Base-by-base conservation (phyloP, 1,284 basidiomycete genomes). In the Schizopora paradoxa region DNA sequence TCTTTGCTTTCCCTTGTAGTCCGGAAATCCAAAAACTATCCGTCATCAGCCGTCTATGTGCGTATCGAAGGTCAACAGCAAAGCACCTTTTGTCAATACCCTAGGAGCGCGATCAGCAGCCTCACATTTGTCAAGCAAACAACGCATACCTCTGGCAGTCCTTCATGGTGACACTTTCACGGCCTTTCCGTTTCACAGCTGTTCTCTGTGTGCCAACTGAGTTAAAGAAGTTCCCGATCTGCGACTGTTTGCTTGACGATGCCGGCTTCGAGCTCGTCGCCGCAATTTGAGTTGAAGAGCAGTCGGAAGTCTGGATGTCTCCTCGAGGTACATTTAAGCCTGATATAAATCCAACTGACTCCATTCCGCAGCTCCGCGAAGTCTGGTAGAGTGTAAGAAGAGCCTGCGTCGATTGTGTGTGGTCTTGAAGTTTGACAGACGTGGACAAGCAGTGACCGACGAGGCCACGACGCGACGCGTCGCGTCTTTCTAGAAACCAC, bases 1-100 rank as follows among this genome's bases (percentile, higher is more conserved):
- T 25, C 66, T 56, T 55, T 74, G 72, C 23, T 66, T 63, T 8
- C 67, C 68, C 32, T 68, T 63, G 48, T 68, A 75, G 18, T 59
- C 52, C 14, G 51, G 41, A 47, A 70, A 65, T 2, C 63, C 61
- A 58, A 72, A 73, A 27, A 66, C 65, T 72, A 47, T 38, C 10
- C 18, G 6, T 5, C 23, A 13, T 11, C 16, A 11, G 6, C 16
- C 16, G 18, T 8, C 28, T 23, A 13, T 6, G 14, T 26, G 3
- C 6, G 33, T 13, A 14, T 22, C 14, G 10, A 31, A 6, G 14
- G 10, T 16, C 10, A 33, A 28, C 25, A n/a, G 19, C 4, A 37
- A 19, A 25, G 25, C n/a, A 7, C 3, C 26, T 25, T 26, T 8
- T 6, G 3, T 19, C 25, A 19, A 21, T 35, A 50, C 48, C 48